Evolutionary conservation across 768 basidiomycete genomes (phyloP).

Genomic region (Trametes gibbosa): DNA sequence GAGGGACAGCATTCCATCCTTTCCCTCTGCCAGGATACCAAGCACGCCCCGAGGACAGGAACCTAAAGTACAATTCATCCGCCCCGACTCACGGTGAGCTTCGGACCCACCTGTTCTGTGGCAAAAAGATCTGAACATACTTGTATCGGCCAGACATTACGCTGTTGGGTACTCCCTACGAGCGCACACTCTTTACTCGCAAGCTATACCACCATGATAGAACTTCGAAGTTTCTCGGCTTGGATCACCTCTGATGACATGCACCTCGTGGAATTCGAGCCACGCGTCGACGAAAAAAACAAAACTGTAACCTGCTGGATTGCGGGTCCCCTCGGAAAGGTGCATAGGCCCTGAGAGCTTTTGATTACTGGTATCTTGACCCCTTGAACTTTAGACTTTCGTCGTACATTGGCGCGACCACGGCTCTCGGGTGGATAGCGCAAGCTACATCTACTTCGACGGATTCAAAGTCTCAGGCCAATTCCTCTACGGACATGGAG

Average conservation of each 20-base stretch:
- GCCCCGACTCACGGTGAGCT: neutral
- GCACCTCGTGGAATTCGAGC: conserved; percentile 53
- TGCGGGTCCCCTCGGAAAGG: conserved; percentile 58
- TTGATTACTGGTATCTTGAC: neutral
- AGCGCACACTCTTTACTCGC: neutral
- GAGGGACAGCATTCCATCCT: neutral
- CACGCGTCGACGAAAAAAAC: conserved; percentile 42
- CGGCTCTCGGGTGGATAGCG: conserved; percentile 51
- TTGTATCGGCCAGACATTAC: too few species aligned
- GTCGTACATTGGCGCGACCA: conserved; percentile 64
- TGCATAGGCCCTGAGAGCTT: conserved; percentile 18
- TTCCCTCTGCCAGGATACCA: neutral
- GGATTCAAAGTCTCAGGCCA: conserved; percentile 60
- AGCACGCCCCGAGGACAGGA: neutral
- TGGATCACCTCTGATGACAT: conserved; percentile 59
- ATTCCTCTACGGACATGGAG: conserved; percentile 57
- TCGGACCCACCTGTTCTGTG: neutral
- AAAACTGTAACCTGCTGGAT: conserved; percentile 67
- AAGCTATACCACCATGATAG: conserved; percentile 30
- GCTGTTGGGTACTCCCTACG: too few species aligned
- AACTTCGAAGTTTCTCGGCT: conserved; percentile 62
- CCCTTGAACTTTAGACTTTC: conserved; percentile 43
- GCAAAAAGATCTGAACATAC: too few species aligned
- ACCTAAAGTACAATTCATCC: neutral
- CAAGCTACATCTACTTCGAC: conserved; percentile 62